phyloP scores from a whole-genome alignment of 768 basidiomycete species.

The Tulasnella sp. region DNA sequence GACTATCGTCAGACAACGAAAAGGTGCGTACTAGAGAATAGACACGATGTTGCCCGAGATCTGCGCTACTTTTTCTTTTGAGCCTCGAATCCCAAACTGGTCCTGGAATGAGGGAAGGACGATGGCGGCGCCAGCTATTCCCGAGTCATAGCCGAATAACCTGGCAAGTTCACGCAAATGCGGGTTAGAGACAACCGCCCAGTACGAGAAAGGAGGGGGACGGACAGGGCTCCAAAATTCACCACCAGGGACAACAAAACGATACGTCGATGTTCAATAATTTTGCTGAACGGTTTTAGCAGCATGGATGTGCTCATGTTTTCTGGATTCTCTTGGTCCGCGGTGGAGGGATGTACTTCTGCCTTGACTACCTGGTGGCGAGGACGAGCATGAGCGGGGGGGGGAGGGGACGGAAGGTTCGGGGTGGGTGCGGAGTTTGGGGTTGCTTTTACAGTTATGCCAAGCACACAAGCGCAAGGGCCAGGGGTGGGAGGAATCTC shows the following conservation, averaged over 20 bases:
- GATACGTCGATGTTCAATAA: conserved; percentile 25
- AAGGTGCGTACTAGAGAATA: conserved; percentile 25
- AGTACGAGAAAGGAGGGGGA: neutral
- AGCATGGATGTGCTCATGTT: neutral
- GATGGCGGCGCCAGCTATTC: conserved; percentile 31
- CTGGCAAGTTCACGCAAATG: neutral
- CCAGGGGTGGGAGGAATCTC: neutral
- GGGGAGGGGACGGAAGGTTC: conserved; percentile 5
- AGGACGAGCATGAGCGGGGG: conserved; percentile 3
- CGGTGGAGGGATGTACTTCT: neutral
- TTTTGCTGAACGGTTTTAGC: neutral
- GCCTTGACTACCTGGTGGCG: neutral
- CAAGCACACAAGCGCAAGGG: neutral
- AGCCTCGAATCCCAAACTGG: conserved; percentile 23
- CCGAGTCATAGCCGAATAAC: conserved; percentile 32
- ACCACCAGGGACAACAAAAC: conserved; percentile 16
- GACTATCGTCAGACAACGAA: neutral
- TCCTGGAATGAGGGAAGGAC: conserved; percentile 32
- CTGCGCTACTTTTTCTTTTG: neutral
- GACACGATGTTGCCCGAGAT: conserved; percentile 32
- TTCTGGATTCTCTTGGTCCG: neutral
- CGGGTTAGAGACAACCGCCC: neutral
- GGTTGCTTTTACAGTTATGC: conserved; percentile 1
- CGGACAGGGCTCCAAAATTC: conserved; percentile 33
- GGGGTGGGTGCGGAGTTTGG: conserved; percentile 15